These are phyloP conservation scores for Penicillium sp. DNA, from an alignment of 2,329 filamentous ascomycete genomes.

Conservation along the genomic window DNA sequence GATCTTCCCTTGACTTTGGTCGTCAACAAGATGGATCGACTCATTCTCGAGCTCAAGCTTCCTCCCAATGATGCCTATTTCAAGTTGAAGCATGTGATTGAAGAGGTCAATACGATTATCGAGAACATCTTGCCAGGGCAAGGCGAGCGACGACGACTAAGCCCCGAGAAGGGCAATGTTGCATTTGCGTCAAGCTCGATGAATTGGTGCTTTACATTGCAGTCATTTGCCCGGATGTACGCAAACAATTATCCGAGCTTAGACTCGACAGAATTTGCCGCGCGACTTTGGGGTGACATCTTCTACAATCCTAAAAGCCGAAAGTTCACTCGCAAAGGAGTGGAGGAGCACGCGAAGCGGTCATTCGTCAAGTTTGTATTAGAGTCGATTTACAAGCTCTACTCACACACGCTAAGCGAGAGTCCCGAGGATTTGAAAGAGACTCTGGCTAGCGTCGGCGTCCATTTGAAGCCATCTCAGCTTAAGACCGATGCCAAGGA, in stretches of 20 bases:
- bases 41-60: slow-evolving; percentile 90
- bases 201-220: slow-evolving; percentile 94
- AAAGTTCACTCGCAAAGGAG: slow-evolving; percentile 83
- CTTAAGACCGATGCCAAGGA: slow-evolving; percentile 87
- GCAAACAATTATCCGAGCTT: slow-evolving; percentile 80
- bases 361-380: slow-evolving; percentile 93
- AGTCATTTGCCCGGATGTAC: slow-evolving; percentile 96
- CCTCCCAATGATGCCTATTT: slow-evolving; percentile 96
- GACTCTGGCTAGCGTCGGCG: slow-evolving; percentile 75
- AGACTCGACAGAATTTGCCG: slow-evolving; percentile 77
- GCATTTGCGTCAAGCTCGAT: slow-evolving; percentile 90
- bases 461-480: slow-evolving; percentile 85
- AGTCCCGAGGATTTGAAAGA: slow-evolving; percentile 78
- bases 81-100: slow-evolving; percentile 97
- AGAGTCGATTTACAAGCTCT: slow-evolving; percentile 97
- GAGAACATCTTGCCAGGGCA: slow-evolving; percentile 79
- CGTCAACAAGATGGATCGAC: slow-evolving; percentile 94
- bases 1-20: slow-evolving; percentile 85
- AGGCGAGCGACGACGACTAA: slow-evolving; percentile 76
- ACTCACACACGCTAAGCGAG: slow-evolving; percentile 89
- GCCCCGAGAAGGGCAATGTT: slow-evolving; percentile 97
- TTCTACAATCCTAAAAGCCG: slow-evolving; percentile 91
- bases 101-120: slow-evolving; percentile 95
- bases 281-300: slow-evolving; percentile 89
- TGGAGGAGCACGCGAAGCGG: slow-evolving; percentile 75